Percentiles rank a stretch among this genome's conserved stretches.
Conservation (phyloP, 371 early-diverging fungal genomes). For the Lichtheimia ramosa region DNA sequence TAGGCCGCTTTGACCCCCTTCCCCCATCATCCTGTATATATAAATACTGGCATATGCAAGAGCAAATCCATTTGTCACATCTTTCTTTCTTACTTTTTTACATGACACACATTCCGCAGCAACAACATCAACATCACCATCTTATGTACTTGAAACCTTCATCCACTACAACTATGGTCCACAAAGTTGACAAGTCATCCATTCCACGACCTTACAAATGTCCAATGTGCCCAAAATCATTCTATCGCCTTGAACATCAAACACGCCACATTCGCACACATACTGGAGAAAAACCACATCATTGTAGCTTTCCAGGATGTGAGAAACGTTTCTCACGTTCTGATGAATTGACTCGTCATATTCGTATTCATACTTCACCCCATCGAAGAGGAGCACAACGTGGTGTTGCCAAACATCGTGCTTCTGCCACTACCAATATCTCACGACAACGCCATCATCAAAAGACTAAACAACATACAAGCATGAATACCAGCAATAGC, state of each 20-base stretch:
- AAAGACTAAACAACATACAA: slow-evolving; percentile 1
- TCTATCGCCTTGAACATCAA: slow-evolving; percentile 77
- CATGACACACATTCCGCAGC: background rate
- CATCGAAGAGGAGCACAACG: slow-evolving; percentile 27
- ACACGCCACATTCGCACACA: slow-evolving; percentile 90
- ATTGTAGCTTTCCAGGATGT: slow-evolving; percentile 80
- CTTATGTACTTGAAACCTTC: background rate
- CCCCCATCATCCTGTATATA: background rate
- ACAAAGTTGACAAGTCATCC: slow-evolving; percentile 33
- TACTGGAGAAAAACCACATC: slow-evolving; percentile 90
- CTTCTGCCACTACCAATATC: background rate
- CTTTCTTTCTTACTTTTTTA: slow-evolving; percentile 10
- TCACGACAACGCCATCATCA: no score
- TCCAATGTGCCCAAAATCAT: slow-evolving; percentile 68
- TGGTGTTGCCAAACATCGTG: no score
- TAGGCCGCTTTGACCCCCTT: slow-evolving; percentile 15
- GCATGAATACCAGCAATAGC: background rate
- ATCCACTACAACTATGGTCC: background rate
- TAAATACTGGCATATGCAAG: slow-evolving; percentile 2
- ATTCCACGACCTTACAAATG: slow-evolving; percentile 67
- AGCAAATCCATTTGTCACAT: background rate
- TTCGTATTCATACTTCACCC: slow-evolving; percentile 68
- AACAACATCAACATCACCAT: slow-evolving; percentile 7
- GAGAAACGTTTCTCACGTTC: slow-evolving; percentile 86
- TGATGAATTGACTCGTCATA: slow-evolving; percentile 88